Base-by-base conservation (phyloP, 257 asterid species). In the Nicotiana sylvestris region DNA sequence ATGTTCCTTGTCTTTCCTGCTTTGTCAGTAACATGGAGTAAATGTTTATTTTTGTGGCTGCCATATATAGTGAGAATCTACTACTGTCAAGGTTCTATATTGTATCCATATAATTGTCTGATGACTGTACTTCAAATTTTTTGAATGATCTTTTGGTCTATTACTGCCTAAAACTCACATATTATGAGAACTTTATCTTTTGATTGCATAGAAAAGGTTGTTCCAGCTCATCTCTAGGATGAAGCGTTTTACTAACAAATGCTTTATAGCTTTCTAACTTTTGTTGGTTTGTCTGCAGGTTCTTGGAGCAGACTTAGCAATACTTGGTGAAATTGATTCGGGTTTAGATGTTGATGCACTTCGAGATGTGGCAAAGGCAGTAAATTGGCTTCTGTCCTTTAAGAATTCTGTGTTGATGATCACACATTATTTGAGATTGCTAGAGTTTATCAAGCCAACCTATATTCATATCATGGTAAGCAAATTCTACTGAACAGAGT, bases 291-390 rank as follows among this genome's bases (percentile, higher is more conserved):
- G 81, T 37, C 46, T 18, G 13, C 93, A 94, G 99, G 98, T 94
- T 85, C 96, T 96, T 43, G 98, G 98, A 85, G 98, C 99, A 61
- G 98, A 96, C 56, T 85, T 92, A 90, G 94, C 94, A 70, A 91
- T 94, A 70, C 82, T 96, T 72, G 99, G 94, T 87, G 99, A 96
- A 87, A 94, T 96, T 67, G 99, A 96, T 89, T 96, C 99, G 62
- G 98, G 99, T 84, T 90, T 96, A 90, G 99, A 96, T 55, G 98
- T 96, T 33, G 99, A 96, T 66, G 98, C 99, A 84, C 97, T 96
- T 85, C 92, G 85, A 83, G 99, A 96, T 80, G 96, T 96, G 35
- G 98, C 98, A 79, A 88, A 89, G 78, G 97, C 98, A 83, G 96
- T 96, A 80, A 94, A 94, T 69, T 84, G 88, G 13, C 90, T 96